These are phyloP conservation scores for Berberis vulgaris DNA, from an alignment of 164 flowering plant species.

Conservation along the genomic window DNA sequence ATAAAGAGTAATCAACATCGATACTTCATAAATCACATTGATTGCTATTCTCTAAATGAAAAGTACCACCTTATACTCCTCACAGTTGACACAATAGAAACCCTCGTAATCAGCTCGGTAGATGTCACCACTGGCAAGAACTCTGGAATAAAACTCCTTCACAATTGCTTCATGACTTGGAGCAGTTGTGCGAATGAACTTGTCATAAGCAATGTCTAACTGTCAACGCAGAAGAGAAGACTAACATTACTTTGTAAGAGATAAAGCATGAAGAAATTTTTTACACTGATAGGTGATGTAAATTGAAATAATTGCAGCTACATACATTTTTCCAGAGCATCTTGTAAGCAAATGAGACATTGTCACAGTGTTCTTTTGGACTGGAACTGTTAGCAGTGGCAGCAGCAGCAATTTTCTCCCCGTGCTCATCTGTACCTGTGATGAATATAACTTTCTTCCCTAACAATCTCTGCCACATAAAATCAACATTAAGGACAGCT, in stretches of 20 bases:
- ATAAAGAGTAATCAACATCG: too few species aligned
- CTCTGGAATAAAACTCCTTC: constrained; percentile 75
- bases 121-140: constrained; percentile 83
- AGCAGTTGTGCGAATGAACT: constrained; percentile 88
- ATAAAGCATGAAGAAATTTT: not conserved
- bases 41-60: not conserved
- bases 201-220: constrained; percentile 84
- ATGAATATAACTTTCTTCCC: constrained; percentile 82
- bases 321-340: constrained; percentile 77
- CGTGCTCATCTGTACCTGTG: constrained; percentile 97
- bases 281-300: not conserved
- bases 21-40: too few species aligned
- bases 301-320: not conserved
- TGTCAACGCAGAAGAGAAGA: constrained; percentile 22
- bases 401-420: constrained; percentile 91
- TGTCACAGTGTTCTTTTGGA: constrained; percentile 76
- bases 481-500: not conserved
- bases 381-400: constrained; percentile 64
- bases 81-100: constrained; percentile 92
- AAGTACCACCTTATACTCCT: constrained; percentile 79
- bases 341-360: constrained; percentile 68
- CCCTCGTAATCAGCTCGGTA: constrained; percentile 93
- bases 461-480: constrained; percentile 55
- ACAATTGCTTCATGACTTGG: constrained; percentile 85
- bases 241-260: not conserved